Conservation (phyloP, 495 filamentous ascomycete genomes). For the Neurospora hispaniola region DNA sequence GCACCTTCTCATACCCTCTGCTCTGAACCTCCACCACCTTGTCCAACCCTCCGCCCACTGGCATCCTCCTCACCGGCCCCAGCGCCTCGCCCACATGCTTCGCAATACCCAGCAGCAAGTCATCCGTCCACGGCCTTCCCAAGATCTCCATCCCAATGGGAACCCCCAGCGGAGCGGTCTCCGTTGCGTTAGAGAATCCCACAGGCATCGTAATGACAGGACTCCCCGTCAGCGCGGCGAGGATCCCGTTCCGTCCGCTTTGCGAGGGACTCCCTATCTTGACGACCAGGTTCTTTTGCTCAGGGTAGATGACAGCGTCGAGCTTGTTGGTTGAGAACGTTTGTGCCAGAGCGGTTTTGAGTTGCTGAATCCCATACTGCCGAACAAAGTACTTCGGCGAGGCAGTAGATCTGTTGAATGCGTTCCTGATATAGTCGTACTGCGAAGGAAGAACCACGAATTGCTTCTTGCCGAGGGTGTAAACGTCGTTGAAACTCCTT, state of each 20-base stretch:
- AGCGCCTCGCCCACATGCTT: conserved; percentile 28
- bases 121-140: conserved; percentile 43
- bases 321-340: conserved; percentile 40
- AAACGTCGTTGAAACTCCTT: conserved; percentile 33
- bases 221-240: conserved; percentile 52
- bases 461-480: conserved; percentile 14
- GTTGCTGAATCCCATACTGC: conserved; percentile 32
- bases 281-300: conserved; percentile 54
- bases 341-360: conserved; percentile 27
- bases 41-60: conserved; percentile 23
- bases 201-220: conserved; percentile 52
- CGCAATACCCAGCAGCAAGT: conserved; percentile 39
- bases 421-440: conserved; percentile 40
- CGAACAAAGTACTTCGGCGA: conserved; percentile 34
- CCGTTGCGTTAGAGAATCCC: conserved; percentile 30
- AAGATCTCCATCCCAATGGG: conserved; percentile 58
- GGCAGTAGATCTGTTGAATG: conserved; percentile 35
- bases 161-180: conserved; percentile 42
- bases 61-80: conserved; percentile 34
- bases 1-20: conserved; percentile 25
- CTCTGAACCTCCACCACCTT: conserved; percentile 20
- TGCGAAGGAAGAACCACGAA: conserved; percentile 48
- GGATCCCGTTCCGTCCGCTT: conserved; percentile 50
- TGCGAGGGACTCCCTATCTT: conserved; percentile 44
- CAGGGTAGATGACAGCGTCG: conserved; percentile 53